Conservation (phyloP, 1,284 basidiomycete genomes). For the Ustilago shanxiensis region DNA sequence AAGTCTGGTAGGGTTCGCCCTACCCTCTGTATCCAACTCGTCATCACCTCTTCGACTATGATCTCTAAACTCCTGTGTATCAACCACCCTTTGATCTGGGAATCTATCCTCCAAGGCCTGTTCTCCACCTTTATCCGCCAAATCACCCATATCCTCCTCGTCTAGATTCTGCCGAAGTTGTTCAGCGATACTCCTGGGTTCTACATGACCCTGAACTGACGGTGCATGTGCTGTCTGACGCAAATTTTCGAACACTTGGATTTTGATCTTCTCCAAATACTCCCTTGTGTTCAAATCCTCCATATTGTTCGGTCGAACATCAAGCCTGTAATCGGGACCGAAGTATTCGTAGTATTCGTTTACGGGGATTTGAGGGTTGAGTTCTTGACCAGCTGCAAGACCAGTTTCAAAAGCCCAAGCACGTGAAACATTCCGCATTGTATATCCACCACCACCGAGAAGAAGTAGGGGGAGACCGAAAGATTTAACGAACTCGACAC, state of each 20-base stretch:
- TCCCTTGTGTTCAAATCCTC: slow-evolving; percentile 94
- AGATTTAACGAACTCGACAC: slow-evolving; percentile 95
- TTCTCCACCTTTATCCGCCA: slow-evolving; percentile 52
- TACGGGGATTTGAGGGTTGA: slow-evolving; percentile 76
- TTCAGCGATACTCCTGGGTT: slow-evolving; percentile 51
- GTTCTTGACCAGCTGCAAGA: slow-evolving; percentile 92
- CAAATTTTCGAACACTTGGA: slow-evolving; percentile 83
- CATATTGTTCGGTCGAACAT: slow-evolving; percentile 94
- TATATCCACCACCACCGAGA: slow-evolving; percentile 97
- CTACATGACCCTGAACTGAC: slow-evolving; percentile 64
- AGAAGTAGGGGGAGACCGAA: slow-evolving; percentile 93
- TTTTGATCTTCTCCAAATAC: slow-evolving; percentile 92
- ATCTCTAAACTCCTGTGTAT: slow-evolving; percentile 40
- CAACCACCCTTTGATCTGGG: slow-evolving; percentile 41
- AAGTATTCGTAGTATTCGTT: slow-evolving; percentile 91
- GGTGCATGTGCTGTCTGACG: slow-evolving; percentile 64
- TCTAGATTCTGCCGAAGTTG: slow-evolving; percentile 49
- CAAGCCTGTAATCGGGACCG: slow-evolving; percentile 96
- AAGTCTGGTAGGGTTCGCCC: slow-evolving; percentile 20
- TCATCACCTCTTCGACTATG: slow-evolving; percentile 48
- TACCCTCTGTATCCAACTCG: slow-evolving; percentile 44
- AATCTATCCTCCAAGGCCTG: slow-evolving; percentile 35
- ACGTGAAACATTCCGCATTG: slow-evolving; percentile 95
- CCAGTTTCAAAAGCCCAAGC: slow-evolving; percentile 99
- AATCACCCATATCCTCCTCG: slow-evolving; percentile 43